Base-by-base conservation (phyloP, 306 rosid genomes). In the Rosa lucieae region DNA sequence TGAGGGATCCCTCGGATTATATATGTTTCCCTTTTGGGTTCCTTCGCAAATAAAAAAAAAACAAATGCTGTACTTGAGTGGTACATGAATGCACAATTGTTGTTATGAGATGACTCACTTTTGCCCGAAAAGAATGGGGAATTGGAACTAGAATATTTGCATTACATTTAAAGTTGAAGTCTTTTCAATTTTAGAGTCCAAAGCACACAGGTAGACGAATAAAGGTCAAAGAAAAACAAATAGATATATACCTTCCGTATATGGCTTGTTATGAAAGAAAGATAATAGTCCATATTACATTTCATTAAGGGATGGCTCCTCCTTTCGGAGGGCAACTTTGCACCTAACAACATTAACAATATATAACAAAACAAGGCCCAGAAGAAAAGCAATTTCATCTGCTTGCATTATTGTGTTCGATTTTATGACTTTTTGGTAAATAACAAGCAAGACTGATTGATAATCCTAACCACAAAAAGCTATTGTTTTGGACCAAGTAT, bases 271-370 rank as follows among this genome's bases (percentile, higher is more conserved):
- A 15, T 32, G 69, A 14, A 63, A 63, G 69, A 2, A 29, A 63
- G 69, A 63, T 14, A 32, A 29, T 26, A 63, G 69, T 63, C 18
- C 69, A 32, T 32, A 63, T 32, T 10, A 29, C 18, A 62, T 8
- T 2, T 32, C 69, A 63, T 63, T 10, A 61, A 32, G n/a, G 69
- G 69, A 63, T n/a, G 69, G 71, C 71, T 67, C 48, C 70, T 65
- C 10, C 42, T 62, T 67, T 18, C 18, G 18, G 26, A 67, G 46
- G 21, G 71, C 48, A 17, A 67, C 48, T 18, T 67, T 39, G 71
- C 47, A 67, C 71, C 26, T 66, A 66, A 37, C 70, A 66, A 55
- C n/a, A 20, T 20, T 55, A 8, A 55, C 23, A 55, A 20, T 55
- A 26, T 10, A 62, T 5, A 23, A 32, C 39, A 26, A 32, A 66